Conservation (phyloP, 2,329 filamentous ascomycete species). For the Claviceps cyperi region DNA sequence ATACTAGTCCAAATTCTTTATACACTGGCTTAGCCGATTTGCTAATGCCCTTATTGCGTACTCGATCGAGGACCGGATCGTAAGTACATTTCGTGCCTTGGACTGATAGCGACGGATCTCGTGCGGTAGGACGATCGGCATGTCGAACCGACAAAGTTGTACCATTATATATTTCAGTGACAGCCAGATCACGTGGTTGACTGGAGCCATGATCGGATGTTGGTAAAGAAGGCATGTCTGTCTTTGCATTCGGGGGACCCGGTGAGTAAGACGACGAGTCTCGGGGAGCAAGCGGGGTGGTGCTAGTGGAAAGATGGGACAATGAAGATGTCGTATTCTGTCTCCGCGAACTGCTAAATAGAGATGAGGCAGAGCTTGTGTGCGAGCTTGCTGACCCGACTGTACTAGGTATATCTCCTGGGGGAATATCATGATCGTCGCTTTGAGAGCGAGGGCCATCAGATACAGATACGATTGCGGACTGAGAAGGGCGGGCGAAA, state of each 20-base stretch:
- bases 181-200: conserved; percentile 10
- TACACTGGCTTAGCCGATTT: conserved; percentile 46
- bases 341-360: conserved; percentile 43
- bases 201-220: conserved; percentile 25
- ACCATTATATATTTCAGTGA: conserved; percentile 18
- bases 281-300: conserved; percentile 15
- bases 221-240: conserved; percentile 38
- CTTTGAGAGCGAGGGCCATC: conserved; percentile 16
- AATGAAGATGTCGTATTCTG: conserved; percentile 26
- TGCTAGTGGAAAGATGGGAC: conserved; percentile 27
- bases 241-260: conserved; percentile 33
- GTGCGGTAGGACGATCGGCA: conserved; percentile 35
- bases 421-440: conserved; percentile 44
- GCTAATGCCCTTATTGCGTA: conserved; percentile 33
- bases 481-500: conserved; percentile 10
- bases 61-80: conserved; percentile 43
- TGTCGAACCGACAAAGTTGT: conserved; percentile 19
- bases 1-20: conserved; percentile 51
- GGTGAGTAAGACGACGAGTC: conserved; percentile 37
- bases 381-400: conserved; percentile 60
- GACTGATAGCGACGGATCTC: conserved; percentile 38
- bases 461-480: conserved; percentile 12
- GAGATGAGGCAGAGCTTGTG: conserved; percentile 54
- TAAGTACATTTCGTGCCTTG: conserved; percentile 45
- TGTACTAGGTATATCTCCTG: conserved; percentile 54